A percentile compares a stretch with the other conserved stretches of the same genome.
Conservation (phyloP, 1,139 yeast species). For the Pichia sp. region DNA sequence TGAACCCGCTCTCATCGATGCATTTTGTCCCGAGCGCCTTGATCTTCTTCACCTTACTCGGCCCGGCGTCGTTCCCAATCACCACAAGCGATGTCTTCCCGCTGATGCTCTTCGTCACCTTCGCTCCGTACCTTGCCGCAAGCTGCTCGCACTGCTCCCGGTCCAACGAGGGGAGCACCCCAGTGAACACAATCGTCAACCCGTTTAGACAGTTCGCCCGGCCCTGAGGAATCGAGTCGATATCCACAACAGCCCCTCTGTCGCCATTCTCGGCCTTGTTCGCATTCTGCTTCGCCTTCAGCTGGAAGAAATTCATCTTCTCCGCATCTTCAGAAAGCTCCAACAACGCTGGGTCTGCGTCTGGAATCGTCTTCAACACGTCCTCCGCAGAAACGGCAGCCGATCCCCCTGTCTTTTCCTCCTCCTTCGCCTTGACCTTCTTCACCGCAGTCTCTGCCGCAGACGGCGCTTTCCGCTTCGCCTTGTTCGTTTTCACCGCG, state of each 20-base stretch:
- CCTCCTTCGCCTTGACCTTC: not conserved
- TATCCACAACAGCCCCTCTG: not conserved
- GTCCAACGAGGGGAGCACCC: constrained; percentile 74
- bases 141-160: constrained; percentile 71
- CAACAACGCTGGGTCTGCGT: constrained; percentile 58
- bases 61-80: constrained; percentile 95
- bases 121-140: constrained; percentile 90
- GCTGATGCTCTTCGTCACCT: constrained; percentile 81
- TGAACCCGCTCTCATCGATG: constrained; percentile 81
- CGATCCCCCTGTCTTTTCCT: not conserved
- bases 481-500: not conserved
- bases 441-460: not conserved
- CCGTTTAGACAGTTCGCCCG: constrained; percentile 82
- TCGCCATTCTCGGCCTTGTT: constrained; percentile 22
- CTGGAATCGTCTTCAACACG: constrained; percentile 58
- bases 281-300: constrained; percentile 36
- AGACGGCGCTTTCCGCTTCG: constrained; percentile 9
- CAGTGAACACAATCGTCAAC: constrained; percentile 88
- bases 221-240: constrained; percentile 57
- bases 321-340: constrained; percentile 38
- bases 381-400: constrained; percentile 43
- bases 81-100: constrained; percentile 86
- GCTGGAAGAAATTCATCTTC: constrained; percentile 52
- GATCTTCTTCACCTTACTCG: constrained; percentile 84
- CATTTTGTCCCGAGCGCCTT: constrained; percentile 70